These are phyloP conservation scores for Nicotiana obtusifolia DNA, from an alignment of 257 asterid genomes.

Conservation along the genomic window DNA sequence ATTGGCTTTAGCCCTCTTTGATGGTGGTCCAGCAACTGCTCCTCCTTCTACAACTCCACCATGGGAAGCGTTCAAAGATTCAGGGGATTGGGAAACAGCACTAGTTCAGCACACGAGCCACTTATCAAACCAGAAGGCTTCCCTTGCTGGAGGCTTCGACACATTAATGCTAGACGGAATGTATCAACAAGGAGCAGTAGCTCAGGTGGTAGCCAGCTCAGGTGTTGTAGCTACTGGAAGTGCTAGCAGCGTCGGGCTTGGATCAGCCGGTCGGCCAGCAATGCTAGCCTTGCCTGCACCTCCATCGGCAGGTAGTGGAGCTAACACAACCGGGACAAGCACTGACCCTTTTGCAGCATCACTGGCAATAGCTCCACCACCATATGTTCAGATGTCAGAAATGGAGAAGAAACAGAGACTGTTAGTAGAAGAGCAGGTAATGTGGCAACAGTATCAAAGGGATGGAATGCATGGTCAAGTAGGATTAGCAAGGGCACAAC, in stretches of 20 bases:
- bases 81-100: slow-evolving; percentile 78
- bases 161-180: slow-evolving; percentile 68
- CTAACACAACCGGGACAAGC: background rate
- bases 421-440: slow-evolving; percentile 61
- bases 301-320: slow-evolving; percentile 30
- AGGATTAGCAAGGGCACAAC: slow-evolving; percentile 35
- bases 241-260: slow-evolving; percentile 72
- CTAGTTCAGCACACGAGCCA: slow-evolving; percentile 69
- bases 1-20: slow-evolving; percentile 69
- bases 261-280: slow-evolving; percentile 75
- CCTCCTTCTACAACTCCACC: slow-evolving; percentile 37
- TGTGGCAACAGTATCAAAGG: slow-evolving; percentile 82
- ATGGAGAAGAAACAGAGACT: slow-evolving; percentile 80
- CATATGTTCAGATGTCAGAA: slow-evolving; percentile 90
- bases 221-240: slow-evolving; percentile 69
- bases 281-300: slow-evolving; percentile 81
- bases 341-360: slow-evolving; percentile 73
- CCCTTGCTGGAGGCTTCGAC: slow-evolving; percentile 65
- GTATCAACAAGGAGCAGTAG: slow-evolving; percentile 67
- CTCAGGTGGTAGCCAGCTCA: slow-evolving; percentile 50
- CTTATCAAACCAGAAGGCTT: slow-evolving; percentile 52
- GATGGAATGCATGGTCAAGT: slow-evolving; percentile 83
- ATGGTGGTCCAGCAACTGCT: slow-evolving; percentile 29
- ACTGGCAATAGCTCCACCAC: slow-evolving; percentile 59
- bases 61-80: slow-evolving; percentile 73